Conservation (phyloP, 306 rosid species). For the Amphicarpaea edgeworthii region DNA sequence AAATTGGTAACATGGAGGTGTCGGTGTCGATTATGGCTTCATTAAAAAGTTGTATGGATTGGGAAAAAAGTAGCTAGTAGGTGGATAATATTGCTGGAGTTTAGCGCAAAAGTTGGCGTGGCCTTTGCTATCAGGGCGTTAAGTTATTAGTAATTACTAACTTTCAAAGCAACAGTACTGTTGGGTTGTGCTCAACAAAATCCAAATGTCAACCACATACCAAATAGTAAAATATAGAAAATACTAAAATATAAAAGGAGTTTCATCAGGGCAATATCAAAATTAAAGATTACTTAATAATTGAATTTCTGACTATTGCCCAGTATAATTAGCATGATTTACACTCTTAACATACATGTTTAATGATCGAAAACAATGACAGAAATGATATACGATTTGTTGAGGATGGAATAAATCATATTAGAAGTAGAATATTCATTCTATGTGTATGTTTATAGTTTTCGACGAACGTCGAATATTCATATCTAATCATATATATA, state of each 20-base stretch:
- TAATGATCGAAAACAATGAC: too few species aligned
- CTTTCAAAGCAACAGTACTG: not conserved
- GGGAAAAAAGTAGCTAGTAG: not conserved
- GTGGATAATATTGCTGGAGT: not conserved
- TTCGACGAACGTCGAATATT: too few species aligned
- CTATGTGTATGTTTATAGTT: too few species aligned
- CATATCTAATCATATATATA: too few species aligned
- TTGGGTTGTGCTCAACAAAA: not conserved
- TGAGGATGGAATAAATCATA: too few species aligned
- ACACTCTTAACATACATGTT: too few species aligned
- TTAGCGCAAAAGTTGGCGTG: conserved; percentile 15
- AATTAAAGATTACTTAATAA: not conserved
- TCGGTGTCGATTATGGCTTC: not conserved
- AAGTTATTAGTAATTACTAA: not conserved
- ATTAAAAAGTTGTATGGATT: not conserved
- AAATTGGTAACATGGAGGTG: not conserved
- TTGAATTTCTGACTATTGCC: not conserved
- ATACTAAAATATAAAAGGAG: not conserved
- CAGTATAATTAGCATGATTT: too few species aligned
- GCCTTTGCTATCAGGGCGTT: not conserved
- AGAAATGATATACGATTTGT: too few species aligned
- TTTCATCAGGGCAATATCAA: not conserved
- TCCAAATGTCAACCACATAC: conserved; percentile 1
- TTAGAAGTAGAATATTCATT: too few species aligned
- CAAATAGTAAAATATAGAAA: not conserved